Evolutionary conservation across 2,329 filamentous ascomycete species (phyloP).

Genomic region (Exophiala mesophila): DNA sequence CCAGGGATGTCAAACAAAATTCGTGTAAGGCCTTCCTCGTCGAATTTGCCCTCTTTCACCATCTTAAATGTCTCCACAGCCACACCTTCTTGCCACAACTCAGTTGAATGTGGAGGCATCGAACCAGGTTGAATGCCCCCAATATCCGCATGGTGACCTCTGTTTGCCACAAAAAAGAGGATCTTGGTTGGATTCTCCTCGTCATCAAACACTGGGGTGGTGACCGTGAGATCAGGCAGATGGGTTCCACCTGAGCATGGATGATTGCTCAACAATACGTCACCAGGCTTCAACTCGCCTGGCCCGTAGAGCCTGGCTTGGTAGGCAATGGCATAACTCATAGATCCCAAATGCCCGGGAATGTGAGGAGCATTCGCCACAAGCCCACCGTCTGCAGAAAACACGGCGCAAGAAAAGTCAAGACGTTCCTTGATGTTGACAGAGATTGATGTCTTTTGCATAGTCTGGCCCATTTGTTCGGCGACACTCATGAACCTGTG

Average conservation of each 20-base stretch:
- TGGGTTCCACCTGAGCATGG: conserved; percentile 75
- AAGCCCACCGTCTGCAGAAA: conserved; percentile 67
- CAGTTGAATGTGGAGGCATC: conserved; percentile 41
- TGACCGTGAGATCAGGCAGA: conserved; percentile 69
- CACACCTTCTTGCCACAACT: conserved; percentile 45
- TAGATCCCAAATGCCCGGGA: conserved; percentile 73
- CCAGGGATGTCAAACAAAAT: conserved; percentile 28
- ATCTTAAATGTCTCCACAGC: conserved; percentile 38
- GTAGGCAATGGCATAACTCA: conserved; percentile 74
- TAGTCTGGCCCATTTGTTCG: conserved; percentile 73
- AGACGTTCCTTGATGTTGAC: conserved; percentile 75
- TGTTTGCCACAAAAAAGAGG: conserved; percentile 71
- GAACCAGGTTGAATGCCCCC: conserved; percentile 28
- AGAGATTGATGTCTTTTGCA: conserved; percentile 76
- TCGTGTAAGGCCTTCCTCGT: conserved; percentile 31
- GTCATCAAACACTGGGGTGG: conserved; percentile 69
- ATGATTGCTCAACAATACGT: conserved; percentile 74
- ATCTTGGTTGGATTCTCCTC: conserved; percentile 62
- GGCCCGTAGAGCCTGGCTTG: conserved; percentile 74
- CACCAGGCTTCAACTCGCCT: conserved; percentile 66
- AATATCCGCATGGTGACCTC: conserved; percentile 68
- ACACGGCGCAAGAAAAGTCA: conserved; percentile 77
- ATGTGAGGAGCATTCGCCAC: conserved; percentile 68
- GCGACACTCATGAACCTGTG: conserved; percentile 82
- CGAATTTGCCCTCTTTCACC: conserved; percentile 31